phyloP scores from a whole-genome alignment of 257 asterid species.

The Nicotiana paniculata region DNA sequence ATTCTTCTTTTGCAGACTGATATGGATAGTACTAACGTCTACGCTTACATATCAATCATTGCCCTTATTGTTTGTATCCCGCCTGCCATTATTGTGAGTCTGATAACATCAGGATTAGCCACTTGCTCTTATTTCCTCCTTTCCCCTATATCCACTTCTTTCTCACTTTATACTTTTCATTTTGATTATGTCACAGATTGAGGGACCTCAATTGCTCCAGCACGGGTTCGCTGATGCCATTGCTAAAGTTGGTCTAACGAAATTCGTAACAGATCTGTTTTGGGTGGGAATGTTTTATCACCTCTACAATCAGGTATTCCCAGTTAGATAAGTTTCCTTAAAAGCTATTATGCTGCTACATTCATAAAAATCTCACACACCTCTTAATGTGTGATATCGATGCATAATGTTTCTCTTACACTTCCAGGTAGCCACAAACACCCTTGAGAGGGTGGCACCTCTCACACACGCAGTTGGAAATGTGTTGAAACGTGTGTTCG shows the following conservation, averaged over 20 bases:
- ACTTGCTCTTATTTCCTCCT: not conserved
- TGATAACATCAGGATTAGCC: not conserved
- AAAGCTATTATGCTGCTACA: not conserved
- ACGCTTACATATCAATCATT: conserved; percentile 73
- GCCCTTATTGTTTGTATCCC: conserved; percentile 85
- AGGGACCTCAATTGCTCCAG: conserved; percentile 77
- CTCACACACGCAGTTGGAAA: conserved; percentile 98
- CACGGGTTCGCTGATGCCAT: conserved; percentile 82
- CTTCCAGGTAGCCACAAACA: conserved; percentile 88
- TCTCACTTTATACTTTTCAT: not conserved
- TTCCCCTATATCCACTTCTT: not conserved
- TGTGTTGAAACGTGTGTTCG: conserved; percentile 97
- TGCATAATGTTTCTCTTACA: not conserved
- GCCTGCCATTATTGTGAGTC: conserved; percentile 68
- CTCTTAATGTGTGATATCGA: not conserved
- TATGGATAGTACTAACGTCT: conserved; percentile 95
- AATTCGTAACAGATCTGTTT: conserved; percentile 82
- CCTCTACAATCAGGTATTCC: conserved; percentile 93
- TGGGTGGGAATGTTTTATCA: conserved; percentile 99
- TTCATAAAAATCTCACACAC: not conserved
- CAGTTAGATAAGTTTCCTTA: not conserved
- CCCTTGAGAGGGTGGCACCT: conserved; percentile 99
- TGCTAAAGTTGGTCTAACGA: conserved; percentile 78
- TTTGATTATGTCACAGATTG: conserved; percentile 37
- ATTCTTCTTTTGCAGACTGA: conserved; percentile 54